Evolutionary conservation across 768 basidiomycete genomes (phyloP).

Genomic region (Tulasnella sp.): DNA sequence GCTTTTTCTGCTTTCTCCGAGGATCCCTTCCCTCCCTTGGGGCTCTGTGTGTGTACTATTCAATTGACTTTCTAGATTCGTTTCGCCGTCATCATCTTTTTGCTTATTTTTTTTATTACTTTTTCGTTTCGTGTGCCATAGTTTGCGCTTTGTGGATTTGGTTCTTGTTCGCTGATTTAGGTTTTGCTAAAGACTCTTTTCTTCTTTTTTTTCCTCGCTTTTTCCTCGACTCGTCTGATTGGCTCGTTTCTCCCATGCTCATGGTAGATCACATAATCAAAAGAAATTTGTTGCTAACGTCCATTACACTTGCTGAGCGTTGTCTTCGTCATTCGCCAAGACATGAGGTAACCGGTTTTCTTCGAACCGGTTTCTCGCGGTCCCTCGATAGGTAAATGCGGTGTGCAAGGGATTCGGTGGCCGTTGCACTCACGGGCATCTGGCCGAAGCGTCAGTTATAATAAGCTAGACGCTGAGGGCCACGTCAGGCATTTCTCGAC

Average conservation of each 20-base stretch:
- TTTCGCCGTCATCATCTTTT: neutral
- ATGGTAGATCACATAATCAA: neutral
- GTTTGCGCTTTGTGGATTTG: neutral
- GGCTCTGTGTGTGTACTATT: constrained; percentile 3
- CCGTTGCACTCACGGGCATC: neutral
- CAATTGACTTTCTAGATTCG: neutral
- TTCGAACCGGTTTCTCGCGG: neutral
- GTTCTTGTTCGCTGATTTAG: neutral
- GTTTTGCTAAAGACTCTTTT: neutral
- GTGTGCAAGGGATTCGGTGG: neutral
- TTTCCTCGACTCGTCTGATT: neutral
- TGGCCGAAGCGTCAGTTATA: neutral
- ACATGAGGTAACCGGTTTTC: neutral
- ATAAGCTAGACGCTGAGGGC: neutral
- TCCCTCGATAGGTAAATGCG: neutral
- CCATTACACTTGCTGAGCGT: neutral
- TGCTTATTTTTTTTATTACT: constrained; percentile 5
- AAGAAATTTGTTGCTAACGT: constrained; percentile 1
- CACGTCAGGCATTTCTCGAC: neutral
- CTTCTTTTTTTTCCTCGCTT: neutral
- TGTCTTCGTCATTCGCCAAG: neutral
- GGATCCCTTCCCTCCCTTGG: neutral
- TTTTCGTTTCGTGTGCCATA: neutral
- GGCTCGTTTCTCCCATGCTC: neutral
- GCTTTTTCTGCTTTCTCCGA: neutral